Evolutionary conservation across 331 rosid species (phyloP).

Genomic region (Cydonia oblonga): DNA sequence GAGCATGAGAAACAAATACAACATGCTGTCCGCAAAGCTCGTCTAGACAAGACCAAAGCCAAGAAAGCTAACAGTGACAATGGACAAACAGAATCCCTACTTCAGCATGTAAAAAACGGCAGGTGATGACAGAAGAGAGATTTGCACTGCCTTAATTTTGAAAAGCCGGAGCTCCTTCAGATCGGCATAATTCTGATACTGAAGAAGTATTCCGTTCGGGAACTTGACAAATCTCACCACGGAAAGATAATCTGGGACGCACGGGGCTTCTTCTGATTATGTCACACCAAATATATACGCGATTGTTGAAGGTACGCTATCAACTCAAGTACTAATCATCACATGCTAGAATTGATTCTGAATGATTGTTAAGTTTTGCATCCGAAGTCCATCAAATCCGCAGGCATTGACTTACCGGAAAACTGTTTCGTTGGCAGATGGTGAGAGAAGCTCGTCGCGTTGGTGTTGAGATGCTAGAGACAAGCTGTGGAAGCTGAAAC

Average conservation of each 20-base stretch:
- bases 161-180: conserved; percentile 13
- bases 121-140: conserved; percentile 17
- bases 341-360: neutral
- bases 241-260: neutral
- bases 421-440: conserved; percentile 13
- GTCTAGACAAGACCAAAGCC: conserved; percentile 37
- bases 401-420: conserved; percentile 2
- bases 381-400: conserved; percentile 10
- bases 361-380: neutral
- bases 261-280: conserved; percentile 13
- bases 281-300: conserved; percentile 4
- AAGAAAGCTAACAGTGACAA: conserved; percentile 24
- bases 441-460: conserved; percentile 2
- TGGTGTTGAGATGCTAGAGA: conserved; percentile 14
- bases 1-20: conserved; percentile 77
- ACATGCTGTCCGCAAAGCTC: conserved; percentile 67
- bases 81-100: conserved; percentile 46
- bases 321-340: neutral
- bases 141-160: neutral
- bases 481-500: conserved; percentile 23
- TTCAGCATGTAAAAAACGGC: conserved; percentile 26
- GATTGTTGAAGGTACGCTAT: conserved; percentile 10
- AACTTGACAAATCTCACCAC: conserved; percentile 7
- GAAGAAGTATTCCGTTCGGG: conserved; percentile 1
- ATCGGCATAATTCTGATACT: neutral